A percentile compares a stretch with the other conserved stretches of the same genome.
Conservation (phyloP, 2,329 filamentous ascomycete species). For the Emmonsiellopsis sp. region DNA sequence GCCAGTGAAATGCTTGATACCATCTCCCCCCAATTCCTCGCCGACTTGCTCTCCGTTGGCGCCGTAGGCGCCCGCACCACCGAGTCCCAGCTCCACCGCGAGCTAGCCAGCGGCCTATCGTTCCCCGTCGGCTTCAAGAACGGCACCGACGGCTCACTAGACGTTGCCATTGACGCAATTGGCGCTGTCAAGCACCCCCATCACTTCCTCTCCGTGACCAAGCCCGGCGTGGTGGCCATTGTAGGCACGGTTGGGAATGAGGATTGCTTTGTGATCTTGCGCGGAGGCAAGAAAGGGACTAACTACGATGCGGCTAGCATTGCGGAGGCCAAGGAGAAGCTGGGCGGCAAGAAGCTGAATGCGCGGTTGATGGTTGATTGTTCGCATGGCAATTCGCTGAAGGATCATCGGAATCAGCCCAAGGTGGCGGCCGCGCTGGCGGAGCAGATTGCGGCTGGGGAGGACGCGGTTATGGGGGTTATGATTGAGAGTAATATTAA, state of each 20-base stretch:
- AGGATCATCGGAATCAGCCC: conserved; percentile 96
- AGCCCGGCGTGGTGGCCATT: conserved; percentile 89
- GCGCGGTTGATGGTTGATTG: conserved; percentile 93
- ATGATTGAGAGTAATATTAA: conserved; percentile 99
- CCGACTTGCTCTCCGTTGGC: conserved; percentile 82
- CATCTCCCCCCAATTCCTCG: conserved; percentile 92
- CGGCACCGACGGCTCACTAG: conserved; percentile 83
- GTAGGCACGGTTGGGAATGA: conserved; percentile 91
- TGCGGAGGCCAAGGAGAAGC: conserved; percentile 67
- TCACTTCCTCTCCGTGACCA: conserved; percentile 95
- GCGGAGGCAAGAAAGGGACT: conserved; percentile 84
- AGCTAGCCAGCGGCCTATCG: conserved; percentile 83
- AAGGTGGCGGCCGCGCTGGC: conserved; percentile 77
- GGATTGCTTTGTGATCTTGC: conserved; percentile 92
- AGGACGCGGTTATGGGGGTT: conserved; percentile 84
- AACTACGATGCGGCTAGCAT: conserved; percentile 88
- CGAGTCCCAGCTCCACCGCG: conserved; percentile 89
- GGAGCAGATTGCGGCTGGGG: conserved; percentile 75
- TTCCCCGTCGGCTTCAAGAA: conserved; percentile 99
- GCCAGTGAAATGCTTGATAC: conserved; percentile 98
- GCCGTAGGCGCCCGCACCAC: conserved; percentile 95
- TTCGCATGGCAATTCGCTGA: conserved; percentile 90
- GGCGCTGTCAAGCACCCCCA: conserved; percentile 85
- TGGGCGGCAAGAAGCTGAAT: conserved; percentile 63
- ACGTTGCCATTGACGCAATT: conserved; percentile 90